Evolutionary conservation across 2,329 filamentous ascomycete species (phyloP).

Genomic region (Neonectria ditissima): DNA sequence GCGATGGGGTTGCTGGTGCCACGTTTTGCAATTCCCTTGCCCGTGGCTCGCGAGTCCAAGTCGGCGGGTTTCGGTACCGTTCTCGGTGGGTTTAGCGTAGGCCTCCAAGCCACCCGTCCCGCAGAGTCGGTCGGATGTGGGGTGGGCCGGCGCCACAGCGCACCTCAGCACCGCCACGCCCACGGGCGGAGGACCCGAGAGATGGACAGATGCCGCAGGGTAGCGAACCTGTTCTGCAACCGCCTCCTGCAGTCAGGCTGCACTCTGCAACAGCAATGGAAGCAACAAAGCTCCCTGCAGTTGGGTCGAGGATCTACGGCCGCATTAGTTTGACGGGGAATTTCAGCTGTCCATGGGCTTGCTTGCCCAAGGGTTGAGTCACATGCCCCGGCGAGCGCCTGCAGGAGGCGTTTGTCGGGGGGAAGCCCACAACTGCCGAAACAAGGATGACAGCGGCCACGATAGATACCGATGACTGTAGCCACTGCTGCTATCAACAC

Average conservation of each 20-base stretch:
- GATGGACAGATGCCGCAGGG: not conserved
- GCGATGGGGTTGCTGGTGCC: slow-evolving; percentile 27
- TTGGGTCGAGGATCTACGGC: slow-evolving; percentile 30
- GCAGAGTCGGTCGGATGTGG: slow-evolving; percentile 9
- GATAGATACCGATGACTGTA: slow-evolving; percentile 15
- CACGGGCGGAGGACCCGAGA: slow-evolving; percentile 4
- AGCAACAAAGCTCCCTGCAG: slow-evolving; percentile 31
- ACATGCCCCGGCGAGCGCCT: slow-evolving; percentile 18
- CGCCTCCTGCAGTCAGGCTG: slow-evolving; percentile 8
- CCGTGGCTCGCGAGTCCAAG: not conserved
- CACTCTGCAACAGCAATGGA: slow-evolving; percentile 9
- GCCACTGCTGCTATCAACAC: not conserved
- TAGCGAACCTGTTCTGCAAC: slow-evolving; percentile 3
- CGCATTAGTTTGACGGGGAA: slow-evolving; percentile 37
- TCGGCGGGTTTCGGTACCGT: not conserved
- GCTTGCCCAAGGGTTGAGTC: slow-evolving; percentile 13
- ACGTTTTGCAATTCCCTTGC: slow-evolving; percentile 19
- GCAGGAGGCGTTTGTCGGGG: slow-evolving; percentile 7
- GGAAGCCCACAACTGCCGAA: slow-evolving; percentile 21
- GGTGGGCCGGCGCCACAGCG: slow-evolving; percentile 24
- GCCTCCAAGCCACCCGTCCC: slow-evolving; percentile 36
- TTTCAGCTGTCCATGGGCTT: slow-evolving; percentile 44
- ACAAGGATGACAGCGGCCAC: slow-evolving; percentile 13
- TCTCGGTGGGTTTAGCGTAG: slow-evolving; percentile 27
- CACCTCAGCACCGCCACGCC: slow-evolving; percentile 30